phyloP scores from a whole-genome alignment of 352 stramenopile species.

The Phytophthora lateralis region DNA sequence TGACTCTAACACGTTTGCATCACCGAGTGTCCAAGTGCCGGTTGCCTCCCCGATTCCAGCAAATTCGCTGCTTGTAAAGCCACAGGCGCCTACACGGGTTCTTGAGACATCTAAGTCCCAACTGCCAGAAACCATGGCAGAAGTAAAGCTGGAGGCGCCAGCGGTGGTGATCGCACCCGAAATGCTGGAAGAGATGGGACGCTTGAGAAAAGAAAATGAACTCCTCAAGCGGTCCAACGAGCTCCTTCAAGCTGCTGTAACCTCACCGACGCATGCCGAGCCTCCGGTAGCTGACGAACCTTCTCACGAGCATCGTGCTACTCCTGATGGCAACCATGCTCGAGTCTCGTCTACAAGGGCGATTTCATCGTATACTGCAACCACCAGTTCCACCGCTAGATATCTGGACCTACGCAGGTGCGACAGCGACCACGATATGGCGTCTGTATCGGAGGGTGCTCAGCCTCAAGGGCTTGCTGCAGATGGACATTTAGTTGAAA shows the following conservation, averaged over 20 bases:
- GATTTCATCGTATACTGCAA: not conserved
- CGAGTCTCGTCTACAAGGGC: not conserved
- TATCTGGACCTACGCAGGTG: conserved; percentile 29
- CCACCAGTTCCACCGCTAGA: conserved; percentile 10
- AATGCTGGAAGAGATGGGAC: conserved; percentile 65
- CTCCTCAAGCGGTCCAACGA: conserved; percentile 68
- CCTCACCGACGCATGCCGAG: conserved; percentile 13
- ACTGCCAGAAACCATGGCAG: not conserved
- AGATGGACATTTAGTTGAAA: not conserved
- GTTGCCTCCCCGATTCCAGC: conserved; percentile 1
- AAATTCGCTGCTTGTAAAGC: conserved; percentile 6
- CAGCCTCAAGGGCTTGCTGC: not conserved
- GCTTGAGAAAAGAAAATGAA: conserved; percentile 71
- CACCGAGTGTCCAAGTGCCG: conserved; percentile 3
- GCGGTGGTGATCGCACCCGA: conserved; percentile 25
- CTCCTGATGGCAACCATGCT: conserved; percentile 1
- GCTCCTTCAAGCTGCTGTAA: conserved; percentile 50
- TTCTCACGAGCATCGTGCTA: not conserved
- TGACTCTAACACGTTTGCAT: conserved; percentile 2
- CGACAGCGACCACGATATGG: conserved; percentile 27
- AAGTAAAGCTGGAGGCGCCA: conserved; percentile 3
- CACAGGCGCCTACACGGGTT: not conserved
- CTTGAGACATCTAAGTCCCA: conserved; percentile 6
- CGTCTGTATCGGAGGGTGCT: not conserved
- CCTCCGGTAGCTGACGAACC: not conserved